Percentiles rank a stretch among this genome's conserved stretches.
Evolutionary conservation across 306 rosid species (phyloP).

Genomic region (Nissolia schottii): DNA sequence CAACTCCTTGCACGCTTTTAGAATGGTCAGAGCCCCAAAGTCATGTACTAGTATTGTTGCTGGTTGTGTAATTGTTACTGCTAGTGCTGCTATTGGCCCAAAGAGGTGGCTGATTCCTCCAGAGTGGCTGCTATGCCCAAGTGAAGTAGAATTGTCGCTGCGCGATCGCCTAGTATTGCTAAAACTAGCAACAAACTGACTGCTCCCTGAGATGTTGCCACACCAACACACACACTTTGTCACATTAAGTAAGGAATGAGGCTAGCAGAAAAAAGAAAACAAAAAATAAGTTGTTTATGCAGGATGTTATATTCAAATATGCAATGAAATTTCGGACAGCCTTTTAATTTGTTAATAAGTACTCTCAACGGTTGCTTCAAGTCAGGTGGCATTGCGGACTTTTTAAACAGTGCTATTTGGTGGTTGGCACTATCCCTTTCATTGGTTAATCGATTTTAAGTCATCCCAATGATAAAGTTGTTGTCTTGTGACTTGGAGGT

Average conservation of each 20-base stretch:
- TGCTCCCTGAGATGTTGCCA: conserved; percentile 26
- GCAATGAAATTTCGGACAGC: too few species aligned
- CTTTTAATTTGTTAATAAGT: neutral
- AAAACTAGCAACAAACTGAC: neutral
- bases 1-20: conserved; percentile 67
- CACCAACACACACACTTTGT: conserved; percentile 3
- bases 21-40: conserved; percentile 53
- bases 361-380: neutral
- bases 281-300: too few species aligned
- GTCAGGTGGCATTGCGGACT: too few species aligned
- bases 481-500: too few species aligned
- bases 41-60: conserved; percentile 43
- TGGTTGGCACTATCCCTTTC: neutral
- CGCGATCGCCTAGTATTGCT: conserved; percentile 13
- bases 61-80: too few species aligned
- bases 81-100: conserved; percentile 44
- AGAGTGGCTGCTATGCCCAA: conserved; percentile 38
- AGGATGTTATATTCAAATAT: neutral
- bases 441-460: neutral
- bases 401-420: too few species aligned
- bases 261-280: neutral
- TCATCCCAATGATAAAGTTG: neutral
- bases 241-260: neutral
- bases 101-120: conserved; percentile 34
- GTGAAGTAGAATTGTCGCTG: conserved; percentile 29